Base-by-base conservation (phyloP, 805 yeast species). In the Alloascoidea hylecoeti region DNA sequence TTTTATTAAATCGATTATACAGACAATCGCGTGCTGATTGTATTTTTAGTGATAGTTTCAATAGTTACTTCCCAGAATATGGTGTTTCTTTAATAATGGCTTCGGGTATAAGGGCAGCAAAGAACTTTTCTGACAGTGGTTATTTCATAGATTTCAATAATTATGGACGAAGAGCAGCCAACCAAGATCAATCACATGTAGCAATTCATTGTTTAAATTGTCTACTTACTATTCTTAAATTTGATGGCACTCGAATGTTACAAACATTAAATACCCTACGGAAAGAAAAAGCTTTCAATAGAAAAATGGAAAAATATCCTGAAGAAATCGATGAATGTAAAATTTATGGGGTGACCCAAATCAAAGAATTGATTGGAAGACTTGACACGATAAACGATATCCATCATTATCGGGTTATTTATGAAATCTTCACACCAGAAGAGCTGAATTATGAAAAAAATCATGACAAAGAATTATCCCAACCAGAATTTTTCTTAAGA, bases 21-120 rank as follows among this genome's bases (percentile, higher is more conserved):
- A n/a, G n/a, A 23, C 9, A 23, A n/a, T 9, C n/a, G 30, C 30
- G n/a, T 9, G 30, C 30, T n/a, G 30, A 23, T 23, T 9, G n/a
- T 23, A 9, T n/a, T 9, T 23, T 23, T 23, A n/a, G 30, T 9
- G n/a, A n/a, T n/a, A 23, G n/a, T 23, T 23, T 23, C 30, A 23
- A 23, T 23, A 23, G n/a, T n/a, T 23, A 23, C n/a, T 23, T 23
- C 30, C 30, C 30, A 9, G 30, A 23, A n/a, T 23, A 23, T 23
- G 30, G 30, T 23, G n/a, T n/a, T 9, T n/a, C 9, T 9, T 23
- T 23, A 23, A 23, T 23, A 23, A 9, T 23, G 13, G n/a, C n/a
- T n/a, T 9, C 30, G 9, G 30, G 30, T 23, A 9, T 23, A n/a
- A 23, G 30, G n/a, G 30, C 30, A 23, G 30, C 30, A 23, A 23